Base-by-base conservation (phyloP, 1,284 basidiomycete species). In the Tilletia caries region DNA sequence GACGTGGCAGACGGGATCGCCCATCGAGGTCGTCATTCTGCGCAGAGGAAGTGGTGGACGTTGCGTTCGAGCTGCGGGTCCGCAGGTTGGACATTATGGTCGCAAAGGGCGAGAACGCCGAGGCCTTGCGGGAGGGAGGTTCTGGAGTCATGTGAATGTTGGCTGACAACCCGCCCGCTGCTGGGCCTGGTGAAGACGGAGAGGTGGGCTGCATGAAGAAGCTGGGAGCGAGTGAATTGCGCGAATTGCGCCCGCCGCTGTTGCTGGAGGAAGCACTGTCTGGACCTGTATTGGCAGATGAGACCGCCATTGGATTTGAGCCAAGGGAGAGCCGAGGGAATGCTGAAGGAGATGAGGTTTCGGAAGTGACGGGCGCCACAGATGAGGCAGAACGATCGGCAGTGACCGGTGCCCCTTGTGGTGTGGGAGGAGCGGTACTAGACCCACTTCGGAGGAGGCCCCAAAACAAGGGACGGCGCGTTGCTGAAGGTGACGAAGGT, bases 1-100 rank as follows among this genome's bases (percentile, higher is more conserved):
- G 67, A 13, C 71, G 68, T 0, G 75, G 44, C 12, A 76, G 66
- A 0, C 75, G 68, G 0, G 67, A 20, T 0, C 68, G 64, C n/a
- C 50, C 23, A 29, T 69, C 60, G 18, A 62, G 29, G 8, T 65
- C 62, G 23, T 18, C n/a, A 29, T 33, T 34, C 23, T 44, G 13
- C 1, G 32, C n/a, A 15, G 20, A 33, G 10, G 29, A 33, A 8
- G 29, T 62, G 58, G 29, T 62, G 3, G 29, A 33, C 10, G 58
- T 33, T n/a, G 32, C 58, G 15, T 54, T 54, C 15, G 58, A 62
- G 18, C 27, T 62, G 29, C 58, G 58, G 29, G 58, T 62, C 0
- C 58, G 58, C 12, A 62, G 58, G 33, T 62, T 62, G 58, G 58
- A 62, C 58, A 62, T 62, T 27, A 62, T 62, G 15, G 58, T 32